Evolutionary conservation across 1,139 yeast species (phyloP), one percentile per base, ranked within the genome.

Genomic region (Yamadazyma sp.): DNA sequence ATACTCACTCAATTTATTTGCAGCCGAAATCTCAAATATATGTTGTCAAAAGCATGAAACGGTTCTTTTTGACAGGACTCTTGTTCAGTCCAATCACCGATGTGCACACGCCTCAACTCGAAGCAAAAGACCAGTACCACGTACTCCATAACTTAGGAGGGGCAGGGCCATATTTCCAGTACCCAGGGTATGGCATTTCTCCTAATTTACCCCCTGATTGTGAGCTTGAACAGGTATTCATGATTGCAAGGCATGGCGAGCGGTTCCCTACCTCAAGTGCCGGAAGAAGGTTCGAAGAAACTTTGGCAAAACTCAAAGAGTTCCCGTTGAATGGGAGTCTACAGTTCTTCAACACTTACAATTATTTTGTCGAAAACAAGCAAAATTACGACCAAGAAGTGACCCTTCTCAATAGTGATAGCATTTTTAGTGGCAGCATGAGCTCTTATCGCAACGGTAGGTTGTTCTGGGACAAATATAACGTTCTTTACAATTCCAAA

Each of bases 171-270:
- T 75, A 73, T 46, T 53, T 68, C 20, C 73, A 69, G 43, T 59
- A 65, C 36, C 63, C 65, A 5, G 79, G 79, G 0, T 64, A 54
- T 44, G 80, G 80, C 14, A 71, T 75, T 31, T 62, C 67, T 17
- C 66, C 74, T 25, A 67, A 59, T 22, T 50, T 63, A 32, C 88
- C 89, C 7, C 65, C 55, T 3, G 68, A 68, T 35, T 77, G 87
- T 54, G 56, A 64, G 8, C 67, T 83, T 36, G 81, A 80, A 45
- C 88, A 81, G 56, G 86, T 82, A n/a, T 81, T 79, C 47, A 61
- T 79, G 45, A 62, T 79, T 37, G 69, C 75, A 42, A 74, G 92
- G 55, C 92, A 85, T 51, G 92, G 91, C n/a, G 89, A 83, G 54
- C 66, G 92, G 51, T 84, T 69, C 55, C 89, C 87, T 15, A 60